A percentile compares a stretch with the other conserved stretches of the same genome.
These are phyloP conservation scores for Apiospora marii DNA, from an alignment of 2,329 filamentous ascomycete genomes.

Conservation along the genomic window DNA sequence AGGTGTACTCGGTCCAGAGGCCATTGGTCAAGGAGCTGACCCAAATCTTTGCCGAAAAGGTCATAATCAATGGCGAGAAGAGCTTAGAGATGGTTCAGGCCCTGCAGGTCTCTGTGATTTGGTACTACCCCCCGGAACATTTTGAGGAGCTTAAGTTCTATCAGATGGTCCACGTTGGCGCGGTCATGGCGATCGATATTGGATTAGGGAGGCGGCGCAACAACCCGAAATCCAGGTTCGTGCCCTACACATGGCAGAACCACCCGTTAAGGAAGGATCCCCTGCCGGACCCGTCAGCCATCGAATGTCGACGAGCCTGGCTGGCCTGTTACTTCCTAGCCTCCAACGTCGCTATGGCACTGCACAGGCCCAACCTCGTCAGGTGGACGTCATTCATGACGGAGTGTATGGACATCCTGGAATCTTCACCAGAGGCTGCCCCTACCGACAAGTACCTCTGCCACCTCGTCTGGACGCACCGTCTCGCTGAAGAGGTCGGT, in stretches of 20 bases:
- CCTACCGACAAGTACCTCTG: conserved; percentile 66
- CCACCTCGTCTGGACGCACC: conserved; percentile 66
- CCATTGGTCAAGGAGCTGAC: conserved; percentile 74
- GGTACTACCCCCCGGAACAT: conserved; percentile 85
- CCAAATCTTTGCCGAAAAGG: conserved; percentile 75
- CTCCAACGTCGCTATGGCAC: conserved; percentile 66
- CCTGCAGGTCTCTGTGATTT: conserved; percentile 77
- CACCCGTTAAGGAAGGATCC: conserved; percentile 51
- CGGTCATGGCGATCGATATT: conserved; percentile 83
- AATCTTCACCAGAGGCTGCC: conserved; percentile 61
- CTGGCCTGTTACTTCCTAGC: conserved; percentile 66
- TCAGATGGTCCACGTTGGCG: conserved; percentile 82
- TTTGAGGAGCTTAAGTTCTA: conserved; percentile 92
- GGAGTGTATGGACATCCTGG: conserved; percentile 64
- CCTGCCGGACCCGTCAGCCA: conserved; percentile 58
- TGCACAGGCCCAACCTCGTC: conserved; percentile 67
- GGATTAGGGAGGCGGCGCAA: conserved; percentile 65
- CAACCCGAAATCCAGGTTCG: conserved; percentile 45
- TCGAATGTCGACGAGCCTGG: conserved; percentile 66
- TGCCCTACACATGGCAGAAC: conserved; percentile 50
- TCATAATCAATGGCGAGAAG: conserved; percentile 80
- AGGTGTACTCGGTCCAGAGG: conserved; percentile 64
- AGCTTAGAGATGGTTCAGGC: conserved; percentile 84
- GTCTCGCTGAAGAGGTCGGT: conserved; percentile 73
- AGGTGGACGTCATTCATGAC: conserved; percentile 68